Base-by-base conservation (phyloP, 169 alveolate species). In the Plasmodium berghei region DNA sequence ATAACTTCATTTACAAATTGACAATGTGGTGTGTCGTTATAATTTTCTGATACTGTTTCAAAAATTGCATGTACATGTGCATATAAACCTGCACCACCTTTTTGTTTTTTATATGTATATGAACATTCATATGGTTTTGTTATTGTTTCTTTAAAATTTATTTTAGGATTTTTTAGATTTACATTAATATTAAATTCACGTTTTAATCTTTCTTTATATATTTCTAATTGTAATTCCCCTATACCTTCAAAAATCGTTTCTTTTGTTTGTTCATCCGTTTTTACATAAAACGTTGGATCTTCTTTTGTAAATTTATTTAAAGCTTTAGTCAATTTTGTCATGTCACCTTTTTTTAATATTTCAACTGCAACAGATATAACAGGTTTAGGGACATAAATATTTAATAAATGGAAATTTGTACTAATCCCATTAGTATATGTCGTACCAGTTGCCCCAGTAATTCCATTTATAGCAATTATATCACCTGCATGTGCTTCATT, bases 81-180 rank as follows among this genome's bases (percentile, higher is more conserved):
- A 92, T 95, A 97, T 87, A 97, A 97, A n/a, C 99, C 99, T 18
- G 98, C 98, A 46, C 99, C 99, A n/a, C 99, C 99, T 59, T 97
- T 92, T 74, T 98, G 98, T 63, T 97, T 96, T 89, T 98, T 98
- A 89, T 98, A 99, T 1, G 98, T 93, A 90, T 97, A 98, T 48
- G 97, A 96, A 73, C 96, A 98, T 59, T 92, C 89, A 18, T 95
- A 95, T 71, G 96, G 95, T 34, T 83, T 24, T 5, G 97, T 93
- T 18, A 97, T 93, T 0, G 98, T 90, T 90, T 97, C 99, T 91
- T 98, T 54, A 87, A 86, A 98, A 93, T 97, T 97, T 59, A 98
- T 99, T 85, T 96, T 95, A 0, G 99, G 99, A 66, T 96, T 96
- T 28, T 99, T 99, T 9, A 96, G 90, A 64, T 92, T 89, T 9